A percentile compares a stretch with the other conserved stretches of the same genome.
phyloP scores from a whole-genome alignment of 495 filamentous ascomycete species.

The Hyaloscypha variabilis region DNA sequence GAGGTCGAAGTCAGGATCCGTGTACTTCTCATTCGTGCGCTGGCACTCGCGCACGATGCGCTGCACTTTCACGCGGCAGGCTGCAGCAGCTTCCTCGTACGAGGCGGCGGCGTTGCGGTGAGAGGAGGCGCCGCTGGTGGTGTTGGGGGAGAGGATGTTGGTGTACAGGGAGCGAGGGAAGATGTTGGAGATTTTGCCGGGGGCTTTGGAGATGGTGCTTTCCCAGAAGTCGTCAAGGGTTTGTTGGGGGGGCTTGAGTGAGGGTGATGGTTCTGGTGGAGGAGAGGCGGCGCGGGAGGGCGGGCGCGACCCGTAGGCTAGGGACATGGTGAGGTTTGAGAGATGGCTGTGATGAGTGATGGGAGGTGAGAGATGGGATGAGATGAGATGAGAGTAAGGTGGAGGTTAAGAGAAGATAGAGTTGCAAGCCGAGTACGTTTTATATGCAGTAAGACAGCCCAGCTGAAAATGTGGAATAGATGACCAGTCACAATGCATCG shows the following conservation, averaged over 20 bases:
- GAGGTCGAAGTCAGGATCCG: slow-evolving; percentile 77
- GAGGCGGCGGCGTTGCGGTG: slow-evolving; percentile 28
- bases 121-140: background rate
- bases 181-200: background rate
- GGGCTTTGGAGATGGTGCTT: slow-evolving; percentile 3
- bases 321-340: background rate
- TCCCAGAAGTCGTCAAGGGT: slow-evolving; percentile 1
- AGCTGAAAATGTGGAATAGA: too few relatives aligned
- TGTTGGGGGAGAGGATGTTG: slow-evolving; percentile 1
- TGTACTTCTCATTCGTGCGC: slow-evolving; percentile 84
- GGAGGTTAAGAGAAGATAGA: too few relatives aligned
- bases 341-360: background rate
- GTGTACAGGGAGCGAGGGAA: background rate
- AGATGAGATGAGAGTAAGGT: background rate
- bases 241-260: background rate
- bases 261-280: background rate
- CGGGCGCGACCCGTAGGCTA: background rate
- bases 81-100: slow-evolving; percentile 70
- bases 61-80: slow-evolving; percentile 73
- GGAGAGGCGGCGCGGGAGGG: background rate
- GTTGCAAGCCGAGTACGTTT: too few relatives aligned
- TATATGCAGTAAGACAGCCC: too few relatives aligned
- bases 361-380: background rate
- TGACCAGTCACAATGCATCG: too few relatives aligned
- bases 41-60: slow-evolving; percentile 82